These are phyloP conservation scores for Fusarium sp. DNA, from an alignment of 2,329 filamentous ascomycete genomes.

Conservation along the genomic window DNA sequence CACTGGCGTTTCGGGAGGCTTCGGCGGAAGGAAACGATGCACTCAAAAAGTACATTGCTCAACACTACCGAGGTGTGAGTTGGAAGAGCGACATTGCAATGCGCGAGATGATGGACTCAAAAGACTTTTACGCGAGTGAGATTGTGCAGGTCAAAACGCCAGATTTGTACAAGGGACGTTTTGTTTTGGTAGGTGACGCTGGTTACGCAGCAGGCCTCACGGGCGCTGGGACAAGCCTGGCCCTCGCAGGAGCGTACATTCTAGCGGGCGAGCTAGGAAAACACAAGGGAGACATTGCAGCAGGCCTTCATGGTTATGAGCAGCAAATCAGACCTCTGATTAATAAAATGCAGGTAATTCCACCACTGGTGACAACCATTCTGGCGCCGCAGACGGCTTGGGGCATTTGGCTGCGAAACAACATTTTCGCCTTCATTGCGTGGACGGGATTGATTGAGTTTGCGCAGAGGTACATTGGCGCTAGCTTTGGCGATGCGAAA, in stretches of 20 bases:
- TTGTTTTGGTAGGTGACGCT: conserved; percentile 66
- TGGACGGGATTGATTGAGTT: conserved; percentile 53
- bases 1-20: conserved; percentile 57
- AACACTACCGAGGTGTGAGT: conserved; percentile 58
- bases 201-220: conserved; percentile 61
- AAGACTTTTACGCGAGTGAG: conserved; percentile 62
- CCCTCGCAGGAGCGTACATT: conserved; percentile 63
- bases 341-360: conserved; percentile 52
- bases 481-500: conserved; percentile 36
- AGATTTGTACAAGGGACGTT: conserved; percentile 55
- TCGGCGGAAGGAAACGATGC: conserved; percentile 43
- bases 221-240: conserved; percentile 62
- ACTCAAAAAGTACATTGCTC: conserved; percentile 55
- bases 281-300: conserved; percentile 45
- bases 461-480: conserved; percentile 47
- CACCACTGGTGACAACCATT: conserved; percentile 52
- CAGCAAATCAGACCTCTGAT: conserved; percentile 58
- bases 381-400: conserved; percentile 61
- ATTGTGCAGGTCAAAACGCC: conserved; percentile 61
- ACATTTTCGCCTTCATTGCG: conserved; percentile 56
- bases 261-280: conserved; percentile 61
- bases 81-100: conserved; percentile 60
- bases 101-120: conserved; percentile 50
- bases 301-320: conserved; percentile 58
- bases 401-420: conserved; percentile 61